Conservation (phyloP, 1,139 yeast species). For the Protomyces inundatus region DNA sequence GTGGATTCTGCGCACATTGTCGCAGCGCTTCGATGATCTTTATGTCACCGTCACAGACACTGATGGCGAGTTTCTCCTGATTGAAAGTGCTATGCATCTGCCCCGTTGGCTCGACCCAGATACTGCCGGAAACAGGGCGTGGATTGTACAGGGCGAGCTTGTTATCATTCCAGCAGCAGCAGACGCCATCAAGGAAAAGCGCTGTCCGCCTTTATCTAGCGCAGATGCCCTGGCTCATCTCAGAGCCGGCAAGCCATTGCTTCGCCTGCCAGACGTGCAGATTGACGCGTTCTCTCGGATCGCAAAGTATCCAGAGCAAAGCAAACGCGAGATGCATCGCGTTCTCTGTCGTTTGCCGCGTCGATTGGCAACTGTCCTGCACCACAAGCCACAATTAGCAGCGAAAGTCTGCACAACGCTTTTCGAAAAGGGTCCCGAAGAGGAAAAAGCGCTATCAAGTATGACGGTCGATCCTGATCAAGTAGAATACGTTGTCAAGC, state of each 20-base stretch:
- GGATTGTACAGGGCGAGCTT: slow-evolving; percentile 35
- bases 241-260: background rate
- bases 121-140: slow-evolving; percentile 42
- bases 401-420: slow-evolving; percentile 32
- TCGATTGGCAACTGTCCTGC: slow-evolving; percentile 30
- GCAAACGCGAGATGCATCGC: slow-evolving; percentile 29
- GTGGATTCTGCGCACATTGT: slow-evolving; percentile 43
- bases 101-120: slow-evolving; percentile 48
- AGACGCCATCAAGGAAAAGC: slow-evolving; percentile 1
- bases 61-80: slow-evolving; percentile 54
- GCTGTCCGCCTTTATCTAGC: slow-evolving; percentile 11
- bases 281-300: slow-evolving; percentile 14
- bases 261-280: background rate
- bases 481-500: slow-evolving; percentile 33
- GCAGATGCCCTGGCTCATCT: slow-evolving; percentile 28
- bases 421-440: slow-evolving; percentile 30
- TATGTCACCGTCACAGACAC: slow-evolving; percentile 50
- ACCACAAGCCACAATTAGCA: slow-evolving; percentile 26
- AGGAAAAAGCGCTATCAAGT: slow-evolving; percentile 26
- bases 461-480: slow-evolving; percentile 31
- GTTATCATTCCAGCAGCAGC: slow-evolving; percentile 33
- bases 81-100: slow-evolving; percentile 46
- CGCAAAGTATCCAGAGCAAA: slow-evolving; percentile 31
- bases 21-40: slow-evolving; percentile 40
- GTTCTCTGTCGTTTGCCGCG: slow-evolving; percentile 31